Percentiles rank a stretch among this genome's conserved stretches.
Evolutionary conservation across 768 basidiomycete species (phyloP).

Genomic region (Pleurotus tuoliensis): DNA sequence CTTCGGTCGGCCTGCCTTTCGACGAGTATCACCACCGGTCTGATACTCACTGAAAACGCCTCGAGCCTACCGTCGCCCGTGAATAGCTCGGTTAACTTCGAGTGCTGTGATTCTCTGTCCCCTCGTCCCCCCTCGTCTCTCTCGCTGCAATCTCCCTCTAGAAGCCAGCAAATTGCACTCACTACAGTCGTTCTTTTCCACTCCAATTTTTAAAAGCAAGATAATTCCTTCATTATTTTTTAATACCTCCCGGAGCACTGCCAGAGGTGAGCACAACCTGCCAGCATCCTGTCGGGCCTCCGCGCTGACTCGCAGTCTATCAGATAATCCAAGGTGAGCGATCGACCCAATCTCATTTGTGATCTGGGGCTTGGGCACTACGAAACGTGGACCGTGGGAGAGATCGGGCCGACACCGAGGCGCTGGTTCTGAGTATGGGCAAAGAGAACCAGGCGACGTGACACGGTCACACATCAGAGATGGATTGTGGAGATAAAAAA

Average conservation of each 20-base stretch:
- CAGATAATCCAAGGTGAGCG: no score
- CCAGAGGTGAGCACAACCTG: slow-evolving; percentile 1
- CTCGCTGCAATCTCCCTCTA: slow-evolving; percentile 28
- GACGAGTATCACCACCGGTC: slow-evolving; percentile 8
- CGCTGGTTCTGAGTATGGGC: neutral
- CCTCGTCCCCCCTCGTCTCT: slow-evolving; percentile 14
- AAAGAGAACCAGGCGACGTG: neutral
- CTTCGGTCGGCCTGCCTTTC: slow-evolving; percentile 19
- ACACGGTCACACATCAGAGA: neutral
- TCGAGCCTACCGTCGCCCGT: slow-evolving; percentile 12
- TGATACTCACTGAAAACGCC: slow-evolving; percentile 2
- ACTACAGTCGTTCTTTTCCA: slow-evolving; percentile 22
- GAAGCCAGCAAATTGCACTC: slow-evolving; percentile 12
- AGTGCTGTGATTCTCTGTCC: slow-evolving; percentile 30
- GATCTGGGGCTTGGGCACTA: neutral
- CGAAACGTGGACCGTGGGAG: slow-evolving; percentile 7
- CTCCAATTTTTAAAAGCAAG: neutral
- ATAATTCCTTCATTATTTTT: slow-evolving; percentile 2
- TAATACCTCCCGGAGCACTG: neutral
- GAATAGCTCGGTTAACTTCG: slow-evolving; percentile 53
- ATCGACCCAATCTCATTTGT: no score
- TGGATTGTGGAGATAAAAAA: slow-evolving; percentile 1
- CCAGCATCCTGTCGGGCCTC: no score
- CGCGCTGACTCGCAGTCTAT: no score
- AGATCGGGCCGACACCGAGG: slow-evolving; percentile 5